Base-by-base conservation (phyloP, 371 early-diverging fungal genomes). In the Mortierella sp. region DNA sequence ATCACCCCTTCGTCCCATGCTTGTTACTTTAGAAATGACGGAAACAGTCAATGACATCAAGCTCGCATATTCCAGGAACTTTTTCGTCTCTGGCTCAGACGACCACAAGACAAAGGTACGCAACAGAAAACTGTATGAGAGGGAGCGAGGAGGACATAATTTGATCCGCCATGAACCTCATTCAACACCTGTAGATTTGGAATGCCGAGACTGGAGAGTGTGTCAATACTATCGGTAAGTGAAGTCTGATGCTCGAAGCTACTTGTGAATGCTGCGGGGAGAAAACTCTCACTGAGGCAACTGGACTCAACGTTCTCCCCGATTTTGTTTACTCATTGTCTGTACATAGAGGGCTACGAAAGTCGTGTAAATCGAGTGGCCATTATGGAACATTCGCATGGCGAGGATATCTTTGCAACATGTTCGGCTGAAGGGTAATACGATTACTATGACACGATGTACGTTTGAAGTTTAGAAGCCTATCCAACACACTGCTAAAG, bases 1-100 rank as follows among this genome's bases (percentile, higher is more conserved):
- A n/a, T n/a, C n/a, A n/a, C n/a, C n/a, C n/a, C n/a, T 26, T 15
- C 15, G 23, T 34, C 9, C 34, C 14, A 24, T 34, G 7, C 2
- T n/a, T n/a, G n/a, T n/a, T n/a, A 3, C 11, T 49, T 0, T 55
- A 73, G 73, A 43, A 19, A 44, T 54, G 60, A 47, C 50, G 0
- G 55, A 48, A 9, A 70, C 78, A 8, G 70, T 76, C 39, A 76
- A 76, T 41, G 78, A 76, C 6, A 58, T 76, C 50, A 76, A 76
- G 30, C 58, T 70, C 4, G 64, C 70, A 0, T 56, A 64, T 30
- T 76, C 78, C 0, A 46, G 65, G 26, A 34, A 43, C 15, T 76
- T 70, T 41, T 65, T 76, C 4, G 60, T 69, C 34, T 70, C 70
- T 1, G 78, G 65, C 3, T 60, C 70, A 0, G 61, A 70, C 21